Percentiles rank a stretch among this genome's conserved stretches.
Evolutionary conservation across 805 yeast genomes (phyloP).

Genomic region (Myxozyma monticola): DNA sequence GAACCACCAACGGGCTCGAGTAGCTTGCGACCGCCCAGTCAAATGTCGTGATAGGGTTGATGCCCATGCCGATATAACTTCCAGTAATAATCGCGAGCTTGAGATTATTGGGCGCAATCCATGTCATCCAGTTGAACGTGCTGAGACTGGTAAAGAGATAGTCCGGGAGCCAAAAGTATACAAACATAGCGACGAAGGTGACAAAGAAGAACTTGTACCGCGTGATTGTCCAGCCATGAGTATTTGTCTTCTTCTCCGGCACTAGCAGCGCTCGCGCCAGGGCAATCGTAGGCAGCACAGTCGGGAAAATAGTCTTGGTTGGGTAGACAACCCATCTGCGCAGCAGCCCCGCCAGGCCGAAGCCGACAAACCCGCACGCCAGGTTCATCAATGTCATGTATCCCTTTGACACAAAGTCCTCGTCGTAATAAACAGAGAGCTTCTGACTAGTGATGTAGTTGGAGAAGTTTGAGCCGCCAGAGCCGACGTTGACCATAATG

Average conservation of each 20-base stretch:
- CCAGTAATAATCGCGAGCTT: constrained; percentile 54
- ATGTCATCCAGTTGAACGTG: too few species aligned
- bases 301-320: constrained; percentile 68
- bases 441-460: constrained; percentile 41
- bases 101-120: constrained; percentile 55
- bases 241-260: constrained; percentile 45
- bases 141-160: too few species aligned
- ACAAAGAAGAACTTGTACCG: constrained; percentile 51
- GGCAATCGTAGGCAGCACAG: constrained; percentile 59
- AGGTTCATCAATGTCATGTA: constrained; percentile 53
- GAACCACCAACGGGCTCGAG: constrained; percentile 45
- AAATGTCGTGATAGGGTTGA: constrained; percentile 49
- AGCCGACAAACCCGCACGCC: constrained; percentile 65
- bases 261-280: constrained; percentile 51
- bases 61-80: constrained; percentile 42
- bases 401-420: constrained; percentile 40
- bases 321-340: constrained; percentile 63
- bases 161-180: constrained; percentile 64
- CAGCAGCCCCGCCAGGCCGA: constrained; percentile 64
- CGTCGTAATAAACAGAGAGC: constrained; percentile 23
- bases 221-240: constrained; percentile 63
- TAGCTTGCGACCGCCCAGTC: constrained; percentile 44
- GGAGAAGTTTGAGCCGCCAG: constrained; percentile 22
- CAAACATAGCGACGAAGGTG: constrained; percentile 44
- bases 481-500: constrained; percentile 34